Percentiles rank a stretch among this genome's conserved stretches.
phyloP scores from a whole-genome alignment of 345 rosid genomes.

The Lagerstroemia speciosa region DNA sequence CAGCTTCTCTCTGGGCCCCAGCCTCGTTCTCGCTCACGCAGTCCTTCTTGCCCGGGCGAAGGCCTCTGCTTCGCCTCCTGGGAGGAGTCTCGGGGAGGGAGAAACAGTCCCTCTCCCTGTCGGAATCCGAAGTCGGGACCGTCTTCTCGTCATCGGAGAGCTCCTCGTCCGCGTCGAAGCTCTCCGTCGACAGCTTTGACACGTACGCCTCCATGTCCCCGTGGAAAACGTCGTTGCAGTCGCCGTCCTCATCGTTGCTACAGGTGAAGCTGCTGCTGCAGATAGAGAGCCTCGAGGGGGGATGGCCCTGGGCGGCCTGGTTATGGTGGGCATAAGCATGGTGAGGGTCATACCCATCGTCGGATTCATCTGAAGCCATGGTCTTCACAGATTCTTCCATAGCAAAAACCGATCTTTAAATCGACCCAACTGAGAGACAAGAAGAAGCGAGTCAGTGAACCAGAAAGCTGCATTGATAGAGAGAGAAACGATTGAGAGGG shows the following conservation, averaged over 20 bases:
- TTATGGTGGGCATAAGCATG: constrained; percentile 4
- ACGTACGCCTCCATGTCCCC: constrained; percentile 20
- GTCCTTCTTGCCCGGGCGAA: constrained; percentile 26
- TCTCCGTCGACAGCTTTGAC: constrained; percentile 49
- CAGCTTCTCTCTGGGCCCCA: constrained; percentile 27
- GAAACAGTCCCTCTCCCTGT: constrained; percentile 37
- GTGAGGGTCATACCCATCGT: constrained; percentile 42
- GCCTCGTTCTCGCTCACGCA: constrained; percentile 80
- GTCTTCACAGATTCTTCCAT: not conserved
- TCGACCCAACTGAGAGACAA: too few relatives aligned
- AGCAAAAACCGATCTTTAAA: not conserved
- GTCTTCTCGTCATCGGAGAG: constrained; percentile 37
- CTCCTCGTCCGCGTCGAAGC: constrained; percentile 76
- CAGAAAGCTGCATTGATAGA: too few relatives aligned
- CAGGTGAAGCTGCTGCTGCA: constrained; percentile 58
- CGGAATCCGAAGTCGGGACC: constrained; percentile 48
- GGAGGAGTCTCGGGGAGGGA: constrained; percentile 56
- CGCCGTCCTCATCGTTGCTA: constrained; percentile 28
- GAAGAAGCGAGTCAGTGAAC: too few relatives aligned
- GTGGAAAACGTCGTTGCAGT: constrained; percentile 7
- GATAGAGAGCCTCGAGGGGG: constrained; percentile 57
- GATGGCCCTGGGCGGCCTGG: constrained; percentile 28
- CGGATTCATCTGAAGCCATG: constrained; percentile 18
- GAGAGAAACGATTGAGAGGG: too few relatives aligned
- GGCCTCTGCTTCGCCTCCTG: constrained; percentile 18